Percentiles rank a stretch among this genome's conserved stretches.
Evolutionary conservation across 2,329 filamentous ascomycete species (phyloP).

Genomic region (Aspergillus hiratsukae): DNA sequence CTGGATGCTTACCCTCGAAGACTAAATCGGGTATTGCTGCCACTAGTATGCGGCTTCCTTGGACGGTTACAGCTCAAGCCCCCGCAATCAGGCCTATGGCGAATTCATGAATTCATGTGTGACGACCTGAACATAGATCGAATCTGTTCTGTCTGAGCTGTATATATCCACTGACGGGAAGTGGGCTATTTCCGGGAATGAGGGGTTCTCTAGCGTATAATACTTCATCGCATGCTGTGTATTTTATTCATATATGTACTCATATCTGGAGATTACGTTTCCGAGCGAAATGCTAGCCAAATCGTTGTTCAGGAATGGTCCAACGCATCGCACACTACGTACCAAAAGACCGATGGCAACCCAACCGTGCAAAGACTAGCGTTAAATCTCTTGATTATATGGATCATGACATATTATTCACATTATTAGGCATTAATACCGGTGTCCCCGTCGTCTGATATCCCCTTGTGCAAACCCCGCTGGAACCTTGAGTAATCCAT

Average conservation of each 20-base stretch:
- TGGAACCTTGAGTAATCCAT: constrained; percentile 30
- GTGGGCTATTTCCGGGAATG: background rate
- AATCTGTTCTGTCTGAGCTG: background rate
- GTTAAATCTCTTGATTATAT: background rate
- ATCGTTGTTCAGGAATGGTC: background rate
- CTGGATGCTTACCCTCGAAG: background rate
- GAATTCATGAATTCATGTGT: background rate
- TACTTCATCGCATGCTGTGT: background rate
- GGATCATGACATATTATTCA: background rate
- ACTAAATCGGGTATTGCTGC: background rate
- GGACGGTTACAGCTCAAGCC: background rate
- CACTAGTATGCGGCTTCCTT: background rate
- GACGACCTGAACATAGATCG: background rate
- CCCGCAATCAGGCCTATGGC: background rate
- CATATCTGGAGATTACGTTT: background rate
- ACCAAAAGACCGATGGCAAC: background rate
- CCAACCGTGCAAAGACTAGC: background rate
- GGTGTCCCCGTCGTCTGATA: constrained; percentile 30
- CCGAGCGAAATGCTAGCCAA: background rate
- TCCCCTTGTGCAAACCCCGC: constrained; percentile 30
- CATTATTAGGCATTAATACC: constrained; percentile 11
- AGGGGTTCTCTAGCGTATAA: background rate
- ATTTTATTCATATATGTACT: background rate
- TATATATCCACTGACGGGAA: background rate
- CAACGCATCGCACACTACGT: background rate